phyloP scores from a whole-genome alignment of 306 rosid genomes.

The Cicer chorassanicum region DNA sequence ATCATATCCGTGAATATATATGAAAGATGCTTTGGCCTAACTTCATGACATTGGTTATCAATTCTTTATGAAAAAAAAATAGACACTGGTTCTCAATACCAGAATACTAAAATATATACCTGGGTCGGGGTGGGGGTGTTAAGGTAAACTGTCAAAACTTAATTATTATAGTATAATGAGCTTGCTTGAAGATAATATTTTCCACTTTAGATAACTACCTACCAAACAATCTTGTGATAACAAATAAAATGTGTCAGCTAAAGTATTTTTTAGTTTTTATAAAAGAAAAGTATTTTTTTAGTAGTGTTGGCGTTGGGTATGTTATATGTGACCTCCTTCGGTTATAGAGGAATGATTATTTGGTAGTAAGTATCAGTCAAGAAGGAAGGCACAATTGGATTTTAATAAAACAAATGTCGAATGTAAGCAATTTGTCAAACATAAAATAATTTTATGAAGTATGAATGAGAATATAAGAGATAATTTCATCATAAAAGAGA shows the following conservation, averaged over 20 bases:
- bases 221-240: conserved; percentile 26
- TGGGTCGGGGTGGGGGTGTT: conserved; percentile 36
- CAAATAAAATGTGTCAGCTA: conserved; percentile 35
- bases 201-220: conserved; percentile 3
- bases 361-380: background rate
- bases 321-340: background rate
- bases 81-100: background rate
- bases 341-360: background rate
- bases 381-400: too few relatives aligned
- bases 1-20: conserved; percentile 35
- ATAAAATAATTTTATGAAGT: too few relatives aligned
- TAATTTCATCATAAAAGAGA: background rate
- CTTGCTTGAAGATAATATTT: conserved; percentile 37
- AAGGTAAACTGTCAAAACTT: conserved; percentile 27
- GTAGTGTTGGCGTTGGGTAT: background rate
- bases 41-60: conserved; percentile 9
- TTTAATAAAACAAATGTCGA: too few relatives aligned
- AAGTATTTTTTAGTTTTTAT: background rate
- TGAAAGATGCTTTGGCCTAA: conserved; percentile 34
- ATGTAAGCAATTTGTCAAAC: too few relatives aligned
- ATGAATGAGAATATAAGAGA: too few relatives aligned
- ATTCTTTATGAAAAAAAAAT: too few relatives aligned
- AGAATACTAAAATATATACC: background rate
- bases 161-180: conserved; percentile 17
- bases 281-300: background rate